Conservation (phyloP, 352 stramenopile species). For the Globisporangium parvum region DNA sequence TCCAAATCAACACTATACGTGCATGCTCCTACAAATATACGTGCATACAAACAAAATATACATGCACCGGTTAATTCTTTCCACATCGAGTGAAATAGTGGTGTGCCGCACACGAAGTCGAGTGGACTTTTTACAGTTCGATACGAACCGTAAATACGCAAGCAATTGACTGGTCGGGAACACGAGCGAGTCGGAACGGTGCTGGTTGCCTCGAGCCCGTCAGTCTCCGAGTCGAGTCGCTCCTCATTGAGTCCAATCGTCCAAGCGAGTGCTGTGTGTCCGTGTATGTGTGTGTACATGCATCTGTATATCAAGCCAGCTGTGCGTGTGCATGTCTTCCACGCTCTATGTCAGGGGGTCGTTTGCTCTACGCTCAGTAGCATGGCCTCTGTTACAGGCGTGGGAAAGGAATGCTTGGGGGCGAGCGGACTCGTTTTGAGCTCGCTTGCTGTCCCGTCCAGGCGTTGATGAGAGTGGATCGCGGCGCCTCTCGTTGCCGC, state of each 20-base stretch:
- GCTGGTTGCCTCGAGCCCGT: no score
- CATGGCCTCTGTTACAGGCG: constrained; percentile 76
- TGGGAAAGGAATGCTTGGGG: constrained; percentile 76
- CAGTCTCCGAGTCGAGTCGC: background rate
- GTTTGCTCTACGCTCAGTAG: constrained; percentile 59
- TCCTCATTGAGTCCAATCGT: no score
- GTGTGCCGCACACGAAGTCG: no score
- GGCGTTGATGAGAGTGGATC: constrained; percentile 79
- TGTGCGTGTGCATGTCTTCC: constrained; percentile 14
- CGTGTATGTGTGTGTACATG: constrained; percentile 1
- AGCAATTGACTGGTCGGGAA: background rate
- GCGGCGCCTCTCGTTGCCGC: constrained; percentile 18
- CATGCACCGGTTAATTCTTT: no score
- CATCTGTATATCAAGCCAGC: no score
- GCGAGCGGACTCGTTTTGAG: constrained; percentile 64
- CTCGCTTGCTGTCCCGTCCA: constrained; percentile 41
- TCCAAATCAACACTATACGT: no score
- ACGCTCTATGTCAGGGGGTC: constrained; percentile 80
- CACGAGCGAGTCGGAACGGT: no score
- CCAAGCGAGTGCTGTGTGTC: background rate
- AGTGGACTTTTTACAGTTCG: background rate
- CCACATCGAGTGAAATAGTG: no score
- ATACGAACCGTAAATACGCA: background rate
- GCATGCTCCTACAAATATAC: no score
- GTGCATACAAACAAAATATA: no score